Base-by-base conservation (phyloP, 2,329 filamentous ascomycete genomes). In the Leptographium flavum region DNA sequence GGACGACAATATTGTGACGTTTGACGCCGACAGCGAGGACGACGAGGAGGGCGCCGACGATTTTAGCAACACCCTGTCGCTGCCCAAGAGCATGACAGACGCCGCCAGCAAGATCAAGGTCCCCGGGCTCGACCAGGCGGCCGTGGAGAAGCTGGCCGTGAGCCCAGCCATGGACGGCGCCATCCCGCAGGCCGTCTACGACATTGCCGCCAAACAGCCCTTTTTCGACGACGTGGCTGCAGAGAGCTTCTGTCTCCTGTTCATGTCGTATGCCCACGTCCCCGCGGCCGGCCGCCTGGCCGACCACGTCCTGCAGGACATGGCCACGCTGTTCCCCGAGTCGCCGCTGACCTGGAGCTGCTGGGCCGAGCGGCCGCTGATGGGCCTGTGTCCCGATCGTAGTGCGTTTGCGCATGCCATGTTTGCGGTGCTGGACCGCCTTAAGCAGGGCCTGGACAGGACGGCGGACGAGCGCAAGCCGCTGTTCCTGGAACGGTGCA, bases 91-190 rank as follows among this genome's bases (percentile, higher is more conserved):
- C 63, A 63, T 31, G 66, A 68, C 57, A 55, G 28, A 59, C 65
- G 36, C 56, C 57, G 42, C 44, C 47, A 52, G 44, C 31, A 53
- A 54, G 8, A 8, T 11, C 45, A 45, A 62, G 51, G 50, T 55
- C 65, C 71, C 57, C 58, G 71, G 58, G 35, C 66, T 73, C 41
- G 61, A 69, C 52, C 63, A 69, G 46, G 61, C 69, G 45, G 63
- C 64, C 1, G 60, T 63, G 4, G 57, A 63, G 52, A 67, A 68
- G 45, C 66, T 94, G 51, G 70, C 82, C 56, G 78, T 76, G 47
- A 90, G 87, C 40, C 87, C 90, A 4, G 87, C 87, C 10, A 71
- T 95, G 51, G 85, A 83, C 49, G 92, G 92, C n/a, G 92, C 87
- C 15, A 94, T 98, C 53, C 88, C 92, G 2, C 74, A 87, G 46